A percentile compares a stretch with the other conserved stretches of the same genome.
Evolutionary conservation across 108 stramenopile species (phyloP).

Genomic region (Nitzschia inconspicua): DNA sequence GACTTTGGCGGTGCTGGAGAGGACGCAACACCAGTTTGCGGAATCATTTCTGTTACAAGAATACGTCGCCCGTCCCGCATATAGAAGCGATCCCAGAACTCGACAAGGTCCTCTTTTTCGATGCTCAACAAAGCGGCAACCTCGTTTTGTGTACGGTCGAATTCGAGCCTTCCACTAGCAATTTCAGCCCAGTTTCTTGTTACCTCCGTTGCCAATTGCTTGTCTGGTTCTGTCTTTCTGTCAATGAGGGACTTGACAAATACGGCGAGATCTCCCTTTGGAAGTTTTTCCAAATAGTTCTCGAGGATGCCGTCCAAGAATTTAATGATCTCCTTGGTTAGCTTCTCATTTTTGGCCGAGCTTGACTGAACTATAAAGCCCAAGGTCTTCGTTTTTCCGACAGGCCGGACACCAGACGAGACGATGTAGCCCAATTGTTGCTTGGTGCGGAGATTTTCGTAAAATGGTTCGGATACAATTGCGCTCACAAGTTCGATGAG

Average conservation of each 20-base stretch:
- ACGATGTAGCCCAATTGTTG: conserved; percentile 95
- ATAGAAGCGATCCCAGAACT: conserved; percentile 71
- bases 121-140: conserved; percentile 59
- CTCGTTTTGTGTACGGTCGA: conserved; percentile 69
- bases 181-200: conserved; percentile 87
- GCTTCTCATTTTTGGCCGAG: conserved; percentile 31
- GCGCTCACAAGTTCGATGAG: conserved; percentile 64
- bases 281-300: conserved; percentile 49
- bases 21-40: conserved; percentile 53
- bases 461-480: conserved; percentile 84
- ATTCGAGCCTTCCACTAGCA: conserved; percentile 62
- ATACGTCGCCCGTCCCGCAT: conserved; percentile 49
- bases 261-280: conserved; percentile 50
- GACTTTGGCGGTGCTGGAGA: conserved; percentile 47
- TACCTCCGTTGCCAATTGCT: conserved; percentile 66
- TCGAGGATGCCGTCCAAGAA: conserved; percentile 50
- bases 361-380: conserved; percentile 69
- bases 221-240: conserved; percentile 81
- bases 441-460: conserved; percentile 85
- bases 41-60: conserved; percentile 66
- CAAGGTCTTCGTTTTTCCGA: conserved; percentile 62
- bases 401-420: conserved; percentile 64
- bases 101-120: conserved; percentile 65
- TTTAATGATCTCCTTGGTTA: conserved; percentile 43
- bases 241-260: conserved; percentile 74